Base-by-base conservation (phyloP, 2,329 filamentous ascomycete genomes). In the Zarea fungicola region DNA sequence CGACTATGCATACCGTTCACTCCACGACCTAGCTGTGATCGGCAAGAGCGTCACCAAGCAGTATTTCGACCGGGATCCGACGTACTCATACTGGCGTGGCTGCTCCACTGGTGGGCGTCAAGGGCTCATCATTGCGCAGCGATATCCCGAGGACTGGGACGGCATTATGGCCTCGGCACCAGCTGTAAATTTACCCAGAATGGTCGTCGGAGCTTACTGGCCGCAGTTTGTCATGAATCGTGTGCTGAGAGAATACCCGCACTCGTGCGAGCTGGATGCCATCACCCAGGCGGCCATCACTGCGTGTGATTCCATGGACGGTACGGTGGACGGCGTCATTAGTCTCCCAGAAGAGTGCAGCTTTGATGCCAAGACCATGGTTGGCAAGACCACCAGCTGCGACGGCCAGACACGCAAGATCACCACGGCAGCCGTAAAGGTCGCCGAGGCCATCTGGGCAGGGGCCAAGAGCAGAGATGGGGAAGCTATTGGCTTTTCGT, bases 101-200 rank as follows among this genome's bases (percentile, higher is more conserved):
- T 80, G 77, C 55, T 77, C 74, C 1, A 77, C 73, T 0, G 77
- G 78, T 11, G 79, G 79, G 2, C 65, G 78, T 1, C 77, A 82
- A 58, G 78, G 77, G 7, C 61, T 78, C 21, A 74, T 74, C 55
- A 65, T 75, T 10, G 71, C 75, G 0, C 73, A 81, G 54, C 59
- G 67, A 8, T 78, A 73, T 51, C 77, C 78, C 0, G 65, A 73
- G 1, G 72, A 75, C 28, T 80, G 77, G 37, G 73, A 81, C 39
- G 78, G 78, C 3, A 71, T 80, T 13, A 57, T 78, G 0, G 76
- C 76, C 1, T 70, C 67, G 0, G 64, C 64, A 2, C 69, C 72
- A 1, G 76, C 72, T 6, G 52, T 71, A 6, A 57, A 66, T 35
- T 78, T 56, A 67, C 63, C 39, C 65, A 45, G 51, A 6, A 48